Conservation (phyloP, 768 basidiomycete species). For the Sutorius australiensis region DNA sequence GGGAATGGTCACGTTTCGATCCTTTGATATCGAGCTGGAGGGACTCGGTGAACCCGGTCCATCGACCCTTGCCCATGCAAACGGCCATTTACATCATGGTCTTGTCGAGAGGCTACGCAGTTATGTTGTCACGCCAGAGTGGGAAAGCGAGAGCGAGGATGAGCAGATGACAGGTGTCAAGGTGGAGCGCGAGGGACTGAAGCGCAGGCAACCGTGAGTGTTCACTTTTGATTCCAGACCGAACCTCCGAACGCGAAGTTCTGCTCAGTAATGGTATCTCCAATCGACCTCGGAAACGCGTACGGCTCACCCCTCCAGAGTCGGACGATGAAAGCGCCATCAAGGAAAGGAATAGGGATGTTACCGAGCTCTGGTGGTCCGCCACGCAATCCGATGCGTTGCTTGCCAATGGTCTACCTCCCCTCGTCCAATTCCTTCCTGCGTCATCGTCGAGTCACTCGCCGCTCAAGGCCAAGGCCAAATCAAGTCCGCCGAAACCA, state of each 20-base stretch:
- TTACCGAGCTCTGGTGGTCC: slow-evolving; percentile 70
- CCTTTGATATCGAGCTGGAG: slow-evolving; percentile 55
- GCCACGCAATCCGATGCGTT: slow-evolving; percentile 60
- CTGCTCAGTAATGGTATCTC: slow-evolving; percentile 21
- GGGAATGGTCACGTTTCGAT: slow-evolving; percentile 67
- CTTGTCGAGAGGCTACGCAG: slow-evolving; percentile 20
- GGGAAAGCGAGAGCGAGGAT: slow-evolving; percentile 39
- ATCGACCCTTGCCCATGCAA: slow-evolving; percentile 32
- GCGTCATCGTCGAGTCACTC: slow-evolving; percentile 12
- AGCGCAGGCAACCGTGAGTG: slow-evolving; percentile 48
- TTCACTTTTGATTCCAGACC: neutral
- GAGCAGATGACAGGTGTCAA: slow-evolving; percentile 21
- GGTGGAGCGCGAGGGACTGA: slow-evolving; percentile 46
- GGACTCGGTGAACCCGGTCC: slow-evolving; percentile 33
- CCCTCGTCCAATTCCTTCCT: slow-evolving; percentile 36
- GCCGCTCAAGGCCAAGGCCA: slow-evolving; percentile 9
- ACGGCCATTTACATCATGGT: slow-evolving; percentile 23
- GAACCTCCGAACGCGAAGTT: neutral
- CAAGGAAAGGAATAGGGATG: slow-evolving; percentile 37
- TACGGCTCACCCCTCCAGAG: slow-evolving; percentile 44
- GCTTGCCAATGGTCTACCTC: slow-evolving; percentile 61
- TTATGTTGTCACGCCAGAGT: slow-evolving; percentile 19
- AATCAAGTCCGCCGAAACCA: slow-evolving; percentile 6
- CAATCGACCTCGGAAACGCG: slow-evolving; percentile 59
- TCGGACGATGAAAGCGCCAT: slow-evolving; percentile 29